Evolutionary conservation across 768 basidiomycete species (phyloP).

Genomic region (Sporobolomyces phaffii): DNA sequence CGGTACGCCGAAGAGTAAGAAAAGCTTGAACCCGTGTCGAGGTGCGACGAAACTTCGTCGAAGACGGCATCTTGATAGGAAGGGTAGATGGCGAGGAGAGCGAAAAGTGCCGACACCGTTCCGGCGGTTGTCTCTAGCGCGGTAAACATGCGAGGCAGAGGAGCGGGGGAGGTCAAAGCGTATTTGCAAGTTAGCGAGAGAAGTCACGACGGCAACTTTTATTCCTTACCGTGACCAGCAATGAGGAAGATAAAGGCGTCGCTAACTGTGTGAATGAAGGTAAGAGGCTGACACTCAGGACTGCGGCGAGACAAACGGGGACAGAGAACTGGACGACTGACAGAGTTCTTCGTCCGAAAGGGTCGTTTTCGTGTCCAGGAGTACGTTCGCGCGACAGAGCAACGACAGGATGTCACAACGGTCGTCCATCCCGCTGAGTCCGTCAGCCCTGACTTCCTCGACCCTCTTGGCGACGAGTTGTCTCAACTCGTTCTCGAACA

Average conservation of each 20-base stretch:
- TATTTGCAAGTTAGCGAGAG: too few species aligned
- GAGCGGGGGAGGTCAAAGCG: not conserved
- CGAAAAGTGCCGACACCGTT: slow-evolving; percentile 39
- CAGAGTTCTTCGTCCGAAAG: slow-evolving; percentile 21
- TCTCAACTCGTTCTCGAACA: slow-evolving; percentile 33
- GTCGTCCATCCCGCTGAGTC: not conserved
- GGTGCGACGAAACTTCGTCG: slow-evolving; percentile 18
- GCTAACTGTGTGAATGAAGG: not conserved
- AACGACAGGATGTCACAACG: not conserved
- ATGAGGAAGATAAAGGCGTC: slow-evolving; percentile 42
- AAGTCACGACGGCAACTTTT: too few species aligned
- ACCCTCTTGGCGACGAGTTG: slow-evolving; percentile 35
- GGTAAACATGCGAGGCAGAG: too few species aligned
- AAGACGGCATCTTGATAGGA: slow-evolving; percentile 38
- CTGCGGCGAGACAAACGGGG: not conserved
- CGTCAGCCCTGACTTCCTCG: not conserved
- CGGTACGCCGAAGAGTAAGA: not conserved
- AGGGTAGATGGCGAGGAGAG: slow-evolving; percentile 42
- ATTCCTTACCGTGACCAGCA: slow-evolving; percentile 43
- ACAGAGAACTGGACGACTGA: not conserved
- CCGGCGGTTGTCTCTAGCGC: slow-evolving; percentile 44
- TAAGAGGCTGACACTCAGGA: too few species aligned
- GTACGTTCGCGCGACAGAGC: slow-evolving; percentile 18
- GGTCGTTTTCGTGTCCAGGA: slow-evolving; percentile 4
- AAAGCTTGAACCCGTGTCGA: not conserved